These are phyloP conservation scores for Gremmenia infestans DNA, from an alignment of 2,329 filamentous ascomycete genomes.

Conservation along the genomic window DNA sequence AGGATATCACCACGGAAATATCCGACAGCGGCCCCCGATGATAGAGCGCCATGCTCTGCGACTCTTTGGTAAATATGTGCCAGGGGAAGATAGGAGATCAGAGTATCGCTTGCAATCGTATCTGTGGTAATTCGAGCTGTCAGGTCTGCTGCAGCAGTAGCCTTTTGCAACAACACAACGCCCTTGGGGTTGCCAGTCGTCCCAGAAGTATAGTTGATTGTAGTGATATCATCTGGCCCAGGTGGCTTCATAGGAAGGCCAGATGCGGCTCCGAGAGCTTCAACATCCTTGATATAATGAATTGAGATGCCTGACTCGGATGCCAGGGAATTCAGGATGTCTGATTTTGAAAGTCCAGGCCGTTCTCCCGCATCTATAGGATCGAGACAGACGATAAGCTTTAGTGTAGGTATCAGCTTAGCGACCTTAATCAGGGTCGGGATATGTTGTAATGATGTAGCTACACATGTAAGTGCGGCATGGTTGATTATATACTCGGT, in stretches of 20 bases:
- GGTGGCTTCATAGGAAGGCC: constrained; percentile 67
- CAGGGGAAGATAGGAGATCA: constrained; percentile 84
- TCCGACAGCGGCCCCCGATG: constrained; percentile 69
- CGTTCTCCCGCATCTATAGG: constrained; percentile 75
- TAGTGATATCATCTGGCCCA: constrained; percentile 69
- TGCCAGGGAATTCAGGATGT: constrained; percentile 71
- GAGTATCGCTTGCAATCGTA: constrained; percentile 50
- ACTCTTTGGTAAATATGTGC: constrained; percentile 93
- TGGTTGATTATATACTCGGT: constrained; percentile 97
- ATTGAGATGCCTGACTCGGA: constrained; percentile 70
- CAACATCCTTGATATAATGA: constrained; percentile 74
- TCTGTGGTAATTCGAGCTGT: constrained; percentile 51
- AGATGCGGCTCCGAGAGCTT: constrained; percentile 71
- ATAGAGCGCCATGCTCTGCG: constrained; percentile 69
- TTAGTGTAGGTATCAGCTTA: constrained; percentile 71
- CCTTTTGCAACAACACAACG: constrained; percentile 75
- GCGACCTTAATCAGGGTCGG: constrained; percentile 74
- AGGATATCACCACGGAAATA: constrained; percentile 93
- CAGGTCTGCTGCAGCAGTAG: constrained; percentile 69
- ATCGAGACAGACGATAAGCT: constrained; percentile 84
- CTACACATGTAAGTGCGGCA: constrained; percentile 67
- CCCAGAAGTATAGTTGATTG: constrained; percentile 87
- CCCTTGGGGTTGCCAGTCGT: constrained; percentile 81
- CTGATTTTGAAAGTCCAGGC: constrained; percentile 70
- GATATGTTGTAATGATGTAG: constrained; percentile 75